Evolutionary conservation across 768 basidiomycete genomes (phyloP), one percentile per base, ranked within the genome.

Genomic region (Pulveroboletus ravenelii): DNA sequence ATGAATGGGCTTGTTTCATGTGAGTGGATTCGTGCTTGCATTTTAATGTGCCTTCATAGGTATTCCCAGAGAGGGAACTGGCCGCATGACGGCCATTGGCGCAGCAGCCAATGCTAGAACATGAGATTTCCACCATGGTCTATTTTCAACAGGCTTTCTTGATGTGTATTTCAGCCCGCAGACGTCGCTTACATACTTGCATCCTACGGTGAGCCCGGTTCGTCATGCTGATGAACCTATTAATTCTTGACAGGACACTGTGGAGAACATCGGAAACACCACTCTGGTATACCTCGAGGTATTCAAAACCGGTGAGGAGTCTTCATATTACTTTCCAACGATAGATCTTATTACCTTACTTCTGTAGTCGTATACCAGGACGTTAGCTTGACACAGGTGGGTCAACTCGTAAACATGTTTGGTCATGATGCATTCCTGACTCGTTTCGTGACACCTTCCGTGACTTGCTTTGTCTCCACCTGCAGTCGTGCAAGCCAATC

Each of bases 1-100:
- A 83, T 51, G 83, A 84, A 66, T 85, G 83, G 83, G 73, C 68
- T 43, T 80, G 74, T 62, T 80, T 74, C 75, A 48, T 83, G 81
- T 80, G 61, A 48, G 71, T n/a, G 48, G 44, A 10, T 17, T 29
- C 10, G 2, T 5, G 32, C 30, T 30, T 27, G 10, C 12, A 8
- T 7, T 8, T 36, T 5, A 36, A 20, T 9, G 13, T 35, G 5
- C 42, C 38, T 40, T 47, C 27, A 51, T 42, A 32, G 35, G 20
- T 23, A 23, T 23, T 23, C 2, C 4, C 20, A 23, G 20, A 23
- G 73, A 77, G 62, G 84, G 82, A 4, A 51, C 71, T 29, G 77
- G 62, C 2, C 78, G 83, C 23, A 69, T 82, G 52, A n/a, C n/a
- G n/a, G 0, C 61, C 82, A 34, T 84, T 84, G 55, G 69, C 77